These are phyloP conservation scores for Willaertia magna DNA, from an alignment of 208 protist genomes.

Conservation along the genomic window DNA sequence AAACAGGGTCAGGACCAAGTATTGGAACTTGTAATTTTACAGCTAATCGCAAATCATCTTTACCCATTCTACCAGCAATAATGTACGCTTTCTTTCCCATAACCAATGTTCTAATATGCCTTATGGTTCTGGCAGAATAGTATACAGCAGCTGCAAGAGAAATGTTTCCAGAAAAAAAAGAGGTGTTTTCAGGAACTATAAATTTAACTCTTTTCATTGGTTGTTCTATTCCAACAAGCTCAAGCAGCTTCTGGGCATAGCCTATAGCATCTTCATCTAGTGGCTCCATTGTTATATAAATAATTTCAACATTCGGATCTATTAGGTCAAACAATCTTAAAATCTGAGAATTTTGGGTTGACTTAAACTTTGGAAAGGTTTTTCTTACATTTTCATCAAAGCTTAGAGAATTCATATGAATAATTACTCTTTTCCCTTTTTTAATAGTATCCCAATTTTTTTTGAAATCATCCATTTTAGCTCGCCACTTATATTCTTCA, in stretches of 20 bases:
- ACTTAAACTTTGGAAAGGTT: not conserved
- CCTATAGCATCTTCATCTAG: constrained; percentile 54
- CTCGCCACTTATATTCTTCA: not conserved
- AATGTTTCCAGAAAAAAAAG: constrained; percentile 46
- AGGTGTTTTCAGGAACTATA: constrained; percentile 57
- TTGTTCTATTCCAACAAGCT: constrained; percentile 39
- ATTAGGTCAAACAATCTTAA: constrained; percentile 53
- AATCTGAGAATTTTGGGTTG: constrained; percentile 41
- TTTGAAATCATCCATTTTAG: not conserved
- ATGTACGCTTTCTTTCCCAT: constrained; percentile 53
- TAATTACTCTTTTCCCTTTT: not conserved
- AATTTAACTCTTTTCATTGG: constrained; percentile 40
- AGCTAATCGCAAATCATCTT: constrained; percentile 63
- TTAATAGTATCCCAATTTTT: not conserved
- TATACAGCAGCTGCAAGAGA: constrained; percentile 57
- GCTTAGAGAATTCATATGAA: not conserved
- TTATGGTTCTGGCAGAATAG: constrained; percentile 56
- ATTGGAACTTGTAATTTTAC: constrained; percentile 61
- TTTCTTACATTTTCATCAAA: not conserved
- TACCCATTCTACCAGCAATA: constrained; percentile 59
- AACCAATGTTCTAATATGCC: constrained; percentile 48
- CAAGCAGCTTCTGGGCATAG: constrained; percentile 60
- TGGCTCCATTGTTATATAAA: constrained; percentile 55
- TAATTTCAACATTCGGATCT: constrained; percentile 58
- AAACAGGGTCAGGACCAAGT: constrained; percentile 51